These are phyloP conservation scores for Apiospora saccharicola DNA, from an alignment of 2,329 filamentous ascomycete species.

Conservation along the genomic window DNA sequence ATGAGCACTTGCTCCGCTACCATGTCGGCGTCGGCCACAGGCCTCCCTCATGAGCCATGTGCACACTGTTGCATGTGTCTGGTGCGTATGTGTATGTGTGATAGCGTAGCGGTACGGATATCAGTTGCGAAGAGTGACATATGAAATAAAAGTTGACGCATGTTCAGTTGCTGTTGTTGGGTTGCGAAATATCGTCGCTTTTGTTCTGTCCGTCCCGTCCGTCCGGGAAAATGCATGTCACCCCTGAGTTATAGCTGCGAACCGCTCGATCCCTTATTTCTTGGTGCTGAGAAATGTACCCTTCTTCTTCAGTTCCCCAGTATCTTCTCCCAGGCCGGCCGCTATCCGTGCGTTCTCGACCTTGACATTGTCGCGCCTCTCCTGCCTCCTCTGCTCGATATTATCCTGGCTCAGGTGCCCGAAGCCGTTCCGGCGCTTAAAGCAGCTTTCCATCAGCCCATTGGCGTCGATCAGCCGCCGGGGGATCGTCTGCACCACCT, in stretches of 20 bases:
- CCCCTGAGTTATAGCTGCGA: background rate
- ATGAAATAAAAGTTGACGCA: background rate
- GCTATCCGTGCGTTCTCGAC: slow-evolving; percentile 51
- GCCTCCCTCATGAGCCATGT: slow-evolving; percentile 10
- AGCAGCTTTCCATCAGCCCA: slow-evolving; percentile 80
- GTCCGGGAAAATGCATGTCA: background rate
- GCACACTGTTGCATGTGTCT: background rate
- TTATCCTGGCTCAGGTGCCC: slow-evolving; percentile 81
- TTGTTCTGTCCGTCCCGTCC: background rate
- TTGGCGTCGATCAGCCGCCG: slow-evolving; percentile 84
- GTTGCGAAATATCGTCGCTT: background rate
- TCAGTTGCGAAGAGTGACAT: background rate
- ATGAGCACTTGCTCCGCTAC: background rate
- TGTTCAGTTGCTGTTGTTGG: background rate
- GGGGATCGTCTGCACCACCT: slow-evolving; percentile 88
- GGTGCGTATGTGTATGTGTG: background rate
- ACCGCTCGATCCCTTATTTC: background rate
- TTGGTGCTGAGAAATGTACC: slow-evolving; percentile 50
- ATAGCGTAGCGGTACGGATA: background rate
- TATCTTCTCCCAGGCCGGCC: slow-evolving; percentile 33
- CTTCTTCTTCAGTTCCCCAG: slow-evolving; percentile 46
- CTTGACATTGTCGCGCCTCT: slow-evolving; percentile 64
- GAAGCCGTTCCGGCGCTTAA: slow-evolving; percentile 80
- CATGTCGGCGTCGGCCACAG: slow-evolving; percentile 16
- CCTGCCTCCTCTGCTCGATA: slow-evolving; percentile 78